Percentiles rank a stretch among this genome's conserved stretches.
These are phyloP conservation scores for Ophiocordyceps camponoti-leonardi DNA, from an alignment of 2,329 filamentous ascomycete genomes.

Conservation along the genomic window DNA sequence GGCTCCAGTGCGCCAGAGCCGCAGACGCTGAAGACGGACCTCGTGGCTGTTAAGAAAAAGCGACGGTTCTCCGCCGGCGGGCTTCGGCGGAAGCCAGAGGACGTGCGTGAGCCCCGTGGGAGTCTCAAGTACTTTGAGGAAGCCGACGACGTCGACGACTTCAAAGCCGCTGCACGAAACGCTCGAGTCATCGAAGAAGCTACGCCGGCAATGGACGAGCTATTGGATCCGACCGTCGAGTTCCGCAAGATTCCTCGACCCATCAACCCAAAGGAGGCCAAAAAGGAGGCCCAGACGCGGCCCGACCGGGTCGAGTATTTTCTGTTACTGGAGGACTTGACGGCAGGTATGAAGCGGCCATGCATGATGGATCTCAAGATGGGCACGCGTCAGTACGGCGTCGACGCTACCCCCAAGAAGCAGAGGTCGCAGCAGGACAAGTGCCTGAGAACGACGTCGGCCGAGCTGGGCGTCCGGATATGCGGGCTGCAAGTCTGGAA, in stretches of 20 bases:
- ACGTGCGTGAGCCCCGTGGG: constrained; percentile 54
- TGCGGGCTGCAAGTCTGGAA: constrained; percentile 98
- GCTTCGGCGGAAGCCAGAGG: constrained; percentile 53
- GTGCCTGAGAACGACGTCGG: constrained; percentile 81
- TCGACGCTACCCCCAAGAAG: constrained; percentile 84
- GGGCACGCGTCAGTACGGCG: constrained; percentile 92
- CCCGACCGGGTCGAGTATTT: constrained; percentile 73
- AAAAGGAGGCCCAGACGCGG: constrained; percentile 45
- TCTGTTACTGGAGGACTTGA: constrained; percentile 82
- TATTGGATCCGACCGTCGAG: constrained; percentile 19
- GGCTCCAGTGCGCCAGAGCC: constrained; percentile 49
- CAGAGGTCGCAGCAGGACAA: constrained; percentile 85
- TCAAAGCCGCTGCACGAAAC: neutral
- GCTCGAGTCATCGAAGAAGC: neutral
- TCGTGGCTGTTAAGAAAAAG: constrained; percentile 28
- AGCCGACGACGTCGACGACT: constrained; percentile 65
- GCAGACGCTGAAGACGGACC: constrained; percentile 30
- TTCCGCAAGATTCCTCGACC: constrained; percentile 36
- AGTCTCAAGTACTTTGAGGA: constrained; percentile 82
- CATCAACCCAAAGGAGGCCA: constrained; percentile 45
- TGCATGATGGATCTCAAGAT: constrained; percentile 98
- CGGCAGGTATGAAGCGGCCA: constrained; percentile 86
- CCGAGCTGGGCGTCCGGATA: constrained; percentile 77
- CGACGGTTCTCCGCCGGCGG: constrained; percentile 80
- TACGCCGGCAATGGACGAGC: neutral